Conservation (phyloP, 768 basidiomycete species). For the Tulasnella sp. region DNA sequence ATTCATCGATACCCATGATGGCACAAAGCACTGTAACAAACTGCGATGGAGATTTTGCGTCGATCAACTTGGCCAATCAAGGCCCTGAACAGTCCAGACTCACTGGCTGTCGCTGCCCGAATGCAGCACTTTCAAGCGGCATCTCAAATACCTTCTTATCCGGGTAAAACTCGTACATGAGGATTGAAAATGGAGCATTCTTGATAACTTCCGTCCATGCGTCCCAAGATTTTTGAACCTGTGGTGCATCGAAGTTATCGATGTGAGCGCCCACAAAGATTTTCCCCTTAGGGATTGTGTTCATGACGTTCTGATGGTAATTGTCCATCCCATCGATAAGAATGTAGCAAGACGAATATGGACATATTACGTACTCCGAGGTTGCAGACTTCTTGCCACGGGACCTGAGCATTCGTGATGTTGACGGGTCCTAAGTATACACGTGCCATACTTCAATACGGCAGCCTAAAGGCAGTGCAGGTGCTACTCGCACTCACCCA, state of each 20-base stretch:
- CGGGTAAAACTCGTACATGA: slow-evolving; percentile 31
- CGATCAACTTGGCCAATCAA: background rate
- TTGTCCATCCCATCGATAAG: too few species aligned
- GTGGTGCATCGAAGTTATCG: background rate
- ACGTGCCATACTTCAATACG: background rate
- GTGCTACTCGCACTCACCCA: slow-evolving; percentile 9
- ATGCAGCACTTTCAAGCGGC: slow-evolving; percentile 18
- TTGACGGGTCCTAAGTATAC: background rate
- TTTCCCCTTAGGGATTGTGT: background rate
- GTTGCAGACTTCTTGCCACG: background rate
- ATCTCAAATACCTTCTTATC: slow-evolving; percentile 7
- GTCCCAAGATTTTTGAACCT: slow-evolving; percentile 20
- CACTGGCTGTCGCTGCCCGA: slow-evolving; percentile 8
- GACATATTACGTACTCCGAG: background rate
- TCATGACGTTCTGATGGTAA: background rate
- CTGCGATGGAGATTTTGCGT: background rate
- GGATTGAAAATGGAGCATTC: background rate
- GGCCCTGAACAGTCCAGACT: background rate
- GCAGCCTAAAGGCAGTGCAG: background rate
- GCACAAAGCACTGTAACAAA: background rate
- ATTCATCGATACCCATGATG: slow-evolving; percentile 6
- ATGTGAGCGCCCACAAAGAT: slow-evolving; percentile 10
- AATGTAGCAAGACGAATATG: too few species aligned
- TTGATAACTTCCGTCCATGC: background rate
- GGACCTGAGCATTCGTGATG: background rate